Percentiles rank a stretch among this genome's conserved stretches.
Conservation (phyloP, 2,329 filamentous ascomycete genomes). For the Aspergillus sp. region DNA sequence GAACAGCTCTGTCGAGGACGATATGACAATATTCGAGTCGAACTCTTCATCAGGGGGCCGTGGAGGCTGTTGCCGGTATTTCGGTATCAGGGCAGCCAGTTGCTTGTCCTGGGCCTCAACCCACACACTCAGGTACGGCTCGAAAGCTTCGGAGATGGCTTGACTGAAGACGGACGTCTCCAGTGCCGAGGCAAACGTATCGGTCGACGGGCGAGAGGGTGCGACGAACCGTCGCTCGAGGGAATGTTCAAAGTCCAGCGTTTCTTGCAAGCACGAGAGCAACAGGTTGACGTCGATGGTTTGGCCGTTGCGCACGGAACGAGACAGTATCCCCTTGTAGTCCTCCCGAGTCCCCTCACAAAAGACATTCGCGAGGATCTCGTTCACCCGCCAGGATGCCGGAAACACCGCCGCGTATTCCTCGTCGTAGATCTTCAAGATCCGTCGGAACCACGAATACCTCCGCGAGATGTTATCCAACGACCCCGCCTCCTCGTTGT, state of each 20-base stretch:
- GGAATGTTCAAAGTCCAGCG: conserved; percentile 91
- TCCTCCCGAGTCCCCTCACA: conserved; percentile 95
- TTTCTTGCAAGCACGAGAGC: conserved; percentile 87
- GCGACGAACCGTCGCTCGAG: conserved; percentile 80
- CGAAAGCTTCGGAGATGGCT: conserved; percentile 92
- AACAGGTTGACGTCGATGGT: conserved; percentile 87
- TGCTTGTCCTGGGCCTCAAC: conserved; percentile 94
- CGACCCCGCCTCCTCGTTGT: conserved; percentile 93
- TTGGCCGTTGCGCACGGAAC: conserved; percentile 77
- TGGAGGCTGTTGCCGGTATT: conserved; percentile 79
- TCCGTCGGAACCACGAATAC: conserved; percentile 95
- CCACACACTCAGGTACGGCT: conserved; percentile 95
- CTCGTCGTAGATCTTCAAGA: conserved; percentile 92
- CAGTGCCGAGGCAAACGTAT: conserved; percentile 76
- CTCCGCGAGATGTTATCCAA: conserved; percentile 93
- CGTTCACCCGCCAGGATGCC: conserved; percentile 81
- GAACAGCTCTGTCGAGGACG: conserved; percentile 94
- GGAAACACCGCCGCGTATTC: conserved; percentile 90
- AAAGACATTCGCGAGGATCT: conserved; percentile 85
- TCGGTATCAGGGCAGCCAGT: conserved; percentile 78
- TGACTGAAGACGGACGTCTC: conserved; percentile 78
- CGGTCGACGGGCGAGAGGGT: conserved; percentile 72
- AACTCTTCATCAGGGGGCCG: conserved; percentile 87
- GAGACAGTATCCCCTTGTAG: conserved; percentile 88
- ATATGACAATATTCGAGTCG: conserved; percentile 81